Percentiles rank a stretch among this genome's conserved stretches.
These are phyloP conservation scores for Aureobasidium vineae DNA, from an alignment of 2,329 filamentous ascomycete genomes.

Conservation along the genomic window DNA sequence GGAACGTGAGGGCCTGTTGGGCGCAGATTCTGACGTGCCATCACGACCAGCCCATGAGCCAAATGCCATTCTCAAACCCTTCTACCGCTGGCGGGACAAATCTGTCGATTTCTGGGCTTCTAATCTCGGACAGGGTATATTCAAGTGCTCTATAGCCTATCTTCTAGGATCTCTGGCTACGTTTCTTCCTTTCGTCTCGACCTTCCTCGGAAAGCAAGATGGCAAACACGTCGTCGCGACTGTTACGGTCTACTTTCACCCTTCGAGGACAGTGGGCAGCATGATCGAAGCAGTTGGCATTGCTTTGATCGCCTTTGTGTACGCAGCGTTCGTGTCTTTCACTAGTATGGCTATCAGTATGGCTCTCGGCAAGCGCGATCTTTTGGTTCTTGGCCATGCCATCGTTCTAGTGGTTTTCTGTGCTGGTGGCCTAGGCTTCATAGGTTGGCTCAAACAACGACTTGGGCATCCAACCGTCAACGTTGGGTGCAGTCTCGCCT, in stretches of 20 bases:
- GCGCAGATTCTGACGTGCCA: slow-evolving; percentile 2
- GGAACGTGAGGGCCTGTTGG: slow-evolving; percentile 13
- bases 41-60: neutral
- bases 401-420: slow-evolving; percentile 81
- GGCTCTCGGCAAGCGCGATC: slow-evolving; percentile 67
- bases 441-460: slow-evolving; percentile 53
- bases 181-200: slow-evolving; percentile 70
- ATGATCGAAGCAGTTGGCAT: slow-evolving; percentile 85
- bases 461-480: slow-evolving; percentile 44
- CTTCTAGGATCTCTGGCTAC: slow-evolving; percentile 82
- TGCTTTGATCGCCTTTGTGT: slow-evolving; percentile 73
- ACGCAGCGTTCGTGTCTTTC: slow-evolving; percentile 71
- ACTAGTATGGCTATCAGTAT: slow-evolving; percentile 87
- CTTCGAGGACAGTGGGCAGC: slow-evolving; percentile 78
- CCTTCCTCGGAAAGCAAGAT: slow-evolving; percentile 76
- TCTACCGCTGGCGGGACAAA: slow-evolving; percentile 36
- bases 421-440: slow-evolving; percentile 79
- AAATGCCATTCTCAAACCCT: slow-evolving; percentile 39
- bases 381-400: slow-evolving; percentile 70
- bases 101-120: slow-evolving; percentile 62
- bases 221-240: slow-evolving; percentile 94
- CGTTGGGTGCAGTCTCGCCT: slow-evolving; percentile 74
- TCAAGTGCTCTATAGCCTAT: slow-evolving; percentile 92
- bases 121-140: slow-evolving; percentile 71
- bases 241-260: slow-evolving; percentile 92